Base-by-base conservation (phyloP, 768 basidiomycete species). In the Phlebiopsis gigantea region DNA sequence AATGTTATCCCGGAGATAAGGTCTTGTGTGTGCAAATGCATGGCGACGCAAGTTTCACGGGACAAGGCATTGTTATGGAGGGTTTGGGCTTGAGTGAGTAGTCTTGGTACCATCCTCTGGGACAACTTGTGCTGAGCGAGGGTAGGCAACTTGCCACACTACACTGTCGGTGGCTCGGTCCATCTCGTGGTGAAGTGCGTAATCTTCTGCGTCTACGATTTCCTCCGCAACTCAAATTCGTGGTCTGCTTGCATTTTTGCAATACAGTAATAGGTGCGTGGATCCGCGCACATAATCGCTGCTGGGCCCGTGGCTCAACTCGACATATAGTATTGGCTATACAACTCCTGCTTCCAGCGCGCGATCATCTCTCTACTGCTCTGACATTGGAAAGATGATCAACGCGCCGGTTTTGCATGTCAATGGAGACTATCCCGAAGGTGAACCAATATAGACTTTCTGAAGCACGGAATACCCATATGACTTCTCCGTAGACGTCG, bases 41-140 rank as follows among this genome's bases (percentile, higher is more conserved):
- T 61, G 94, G 94, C 2, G 94, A 97, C 68, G 93, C 90, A 1
- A 91, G 88, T 57, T 95, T 96, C 66, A 81, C 88, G 0, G 94
- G 93, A 0, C 94, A 96, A 68, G 93, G 94, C 1, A 78, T 96
- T 4, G 82, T 94, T 17, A 94, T 93, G 85, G 94, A 96, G 69
- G 78, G 80, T 17, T 76, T 97, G 29, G 90, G 92, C 5, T 72
- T 96, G 54, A 93, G 90, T 85, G 60, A 50, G 87, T 74, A 5
- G 44, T 12, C 24, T 14, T n/a, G n/a, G n/a, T n/a, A n/a, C n/a
- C 12, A 8, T 54, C 48, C 26, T 3, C 25, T 10, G 41, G 21
- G 7, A 25, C 50, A 17, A 9, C 34, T 39, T 34, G 2, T 9
- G 43, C 21, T 31, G 9, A 39, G 5, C 24, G 17, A 34, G 55